phyloP scores from a whole-genome alignment of 495 filamentous ascomycete genomes.

The Aspergillus diversus region DNA sequence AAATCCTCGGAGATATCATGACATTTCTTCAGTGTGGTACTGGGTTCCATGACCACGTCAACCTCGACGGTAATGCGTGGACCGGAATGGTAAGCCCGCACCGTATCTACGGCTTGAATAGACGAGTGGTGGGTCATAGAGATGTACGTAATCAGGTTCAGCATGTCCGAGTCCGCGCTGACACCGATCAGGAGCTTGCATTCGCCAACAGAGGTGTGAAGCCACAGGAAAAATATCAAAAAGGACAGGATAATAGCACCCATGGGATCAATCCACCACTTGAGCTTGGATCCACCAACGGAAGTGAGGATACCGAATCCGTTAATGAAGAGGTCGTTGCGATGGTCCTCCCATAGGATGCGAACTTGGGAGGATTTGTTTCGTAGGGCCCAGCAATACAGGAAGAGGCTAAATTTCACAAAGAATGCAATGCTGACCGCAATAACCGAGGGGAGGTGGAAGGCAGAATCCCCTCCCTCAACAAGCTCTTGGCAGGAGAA shows the following conservation, averaged over 20 bases:
- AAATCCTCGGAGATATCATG: conserved; percentile 94
- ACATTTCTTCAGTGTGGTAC: conserved; percentile 68
- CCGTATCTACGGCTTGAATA: conserved; percentile 88
- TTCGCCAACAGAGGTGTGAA: conserved; percentile 81
- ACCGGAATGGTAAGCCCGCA: conserved; percentile 88
- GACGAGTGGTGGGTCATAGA: conserved; percentile 82
- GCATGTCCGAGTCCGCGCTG: conserved; percentile 78
- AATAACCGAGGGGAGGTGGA: conserved; percentile 85
- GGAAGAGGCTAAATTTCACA: conserved; percentile 82
- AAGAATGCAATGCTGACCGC: conserved; percentile 83
- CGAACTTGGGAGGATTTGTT: conserved; percentile 88
- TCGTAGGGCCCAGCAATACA: conserved; percentile 90
- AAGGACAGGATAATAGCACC: conserved; percentile 84
- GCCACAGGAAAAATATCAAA: conserved; percentile 78
- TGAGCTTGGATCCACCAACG: conserved; percentile 80
- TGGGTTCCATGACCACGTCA: conserved; percentile 82
- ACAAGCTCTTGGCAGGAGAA: conserved; percentile 75
- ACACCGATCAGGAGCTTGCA: conserved; percentile 91
- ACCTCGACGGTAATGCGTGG: conserved; percentile 90
- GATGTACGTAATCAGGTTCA: conserved; percentile 96
- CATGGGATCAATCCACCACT: conserved; percentile 95
- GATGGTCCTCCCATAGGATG: conserved; percentile 92
- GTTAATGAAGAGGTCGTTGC: conserved; percentile 88
- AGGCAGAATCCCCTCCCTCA: conserved; percentile 46
- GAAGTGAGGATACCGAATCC: conserved; percentile 89